A percentile compares a stretch with the other conserved stretches of the same genome.
phyloP scores from a whole-genome alignment of 495 filamentous ascomycete genomes.

The Margaritispora aquatica region DNA sequence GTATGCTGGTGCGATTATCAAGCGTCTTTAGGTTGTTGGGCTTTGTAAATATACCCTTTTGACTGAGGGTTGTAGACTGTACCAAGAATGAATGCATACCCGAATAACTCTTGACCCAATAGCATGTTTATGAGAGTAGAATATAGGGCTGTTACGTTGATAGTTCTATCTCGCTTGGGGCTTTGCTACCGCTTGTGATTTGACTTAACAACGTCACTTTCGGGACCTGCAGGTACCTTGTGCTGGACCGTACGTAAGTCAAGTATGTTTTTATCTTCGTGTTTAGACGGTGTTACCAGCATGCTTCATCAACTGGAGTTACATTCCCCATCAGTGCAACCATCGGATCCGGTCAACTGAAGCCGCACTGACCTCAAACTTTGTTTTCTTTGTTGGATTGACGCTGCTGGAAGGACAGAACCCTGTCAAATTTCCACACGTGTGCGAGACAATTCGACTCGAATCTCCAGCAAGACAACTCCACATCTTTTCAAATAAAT shows the following conservation, averaged over 20 bases:
- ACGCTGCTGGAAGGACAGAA: too few relatives aligned
- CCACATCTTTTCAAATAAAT: slow-evolving; percentile 2
- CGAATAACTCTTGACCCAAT: neutral
- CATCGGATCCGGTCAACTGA: neutral
- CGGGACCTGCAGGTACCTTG: too few relatives aligned
- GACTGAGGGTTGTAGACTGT: slow-evolving; percentile 19
- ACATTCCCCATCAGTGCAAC: neutral
- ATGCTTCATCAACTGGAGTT: neutral
- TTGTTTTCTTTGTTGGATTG: neutral
- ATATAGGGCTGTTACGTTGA: too few relatives aligned
- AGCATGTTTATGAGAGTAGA: too few relatives aligned
- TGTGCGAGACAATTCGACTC: slow-evolving; percentile 8
- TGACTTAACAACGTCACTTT: neutral
- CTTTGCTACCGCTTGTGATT: neutral
- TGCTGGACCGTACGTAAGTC: too few relatives aligned
- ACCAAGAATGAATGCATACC: slow-evolving; percentile 17
- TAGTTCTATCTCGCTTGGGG: neutral
- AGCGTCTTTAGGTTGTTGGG: slow-evolving; percentile 31
- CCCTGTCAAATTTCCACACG: slow-evolving; percentile 2
- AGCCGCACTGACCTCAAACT: neutral
- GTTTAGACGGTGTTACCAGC: too few relatives aligned
- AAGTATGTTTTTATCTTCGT: too few relatives aligned
- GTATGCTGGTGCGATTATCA: slow-evolving; percentile 87
- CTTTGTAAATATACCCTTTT: slow-evolving; percentile 46
- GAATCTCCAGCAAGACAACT: neutral